Evolutionary conservation across 2,329 filamentous ascomycete genomes (phyloP).

Genomic region (Orbilia javanica): DNA sequence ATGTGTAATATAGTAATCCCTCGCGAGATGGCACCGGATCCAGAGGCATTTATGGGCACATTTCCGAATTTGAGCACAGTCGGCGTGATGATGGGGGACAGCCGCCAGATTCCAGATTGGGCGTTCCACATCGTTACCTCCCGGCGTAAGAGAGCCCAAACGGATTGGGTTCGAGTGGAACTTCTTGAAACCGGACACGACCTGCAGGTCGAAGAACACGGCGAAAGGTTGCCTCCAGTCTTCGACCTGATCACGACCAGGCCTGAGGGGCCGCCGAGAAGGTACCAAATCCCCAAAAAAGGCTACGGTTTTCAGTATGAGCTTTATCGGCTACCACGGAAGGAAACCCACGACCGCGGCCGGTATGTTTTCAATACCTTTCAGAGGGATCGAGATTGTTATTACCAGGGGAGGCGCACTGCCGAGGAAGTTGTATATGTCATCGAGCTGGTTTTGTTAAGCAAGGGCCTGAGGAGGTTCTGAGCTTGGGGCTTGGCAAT

Average conservation of each 20-base stretch:
- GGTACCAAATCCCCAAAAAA: not conserved
- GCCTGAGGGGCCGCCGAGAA: not conserved
- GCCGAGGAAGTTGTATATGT: conserved; percentile 27
- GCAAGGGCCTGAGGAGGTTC: not conserved
- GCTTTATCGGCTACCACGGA: not conserved
- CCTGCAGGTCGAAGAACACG: not conserved
- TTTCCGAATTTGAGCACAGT: conserved; percentile 2
- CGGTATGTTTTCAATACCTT: conserved; percentile 51
- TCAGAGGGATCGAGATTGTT: conserved; percentile 4
- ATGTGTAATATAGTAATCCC: conserved; percentile 19
- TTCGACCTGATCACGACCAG: not conserved
- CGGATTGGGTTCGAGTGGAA: conserved; percentile 11
- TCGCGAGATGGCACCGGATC: conserved; percentile 5
- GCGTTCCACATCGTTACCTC: not conserved
- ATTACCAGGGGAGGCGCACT: conserved; percentile 39
- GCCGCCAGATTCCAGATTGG: not conserved
- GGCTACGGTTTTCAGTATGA: not conserved
- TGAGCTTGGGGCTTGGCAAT: not conserved
- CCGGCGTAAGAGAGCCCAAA: not conserved
- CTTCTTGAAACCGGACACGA: conserved; percentile 3
- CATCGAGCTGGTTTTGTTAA: not conserved
- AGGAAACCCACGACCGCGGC: conserved; percentile 36
- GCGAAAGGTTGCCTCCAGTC: not conserved
- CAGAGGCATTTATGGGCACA: not conserved
- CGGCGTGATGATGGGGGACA: conserved; percentile 29